These are phyloP conservation scores for Hymenoscyphus infarciens DNA, from an alignment of 2,329 filamentous ascomycete species.

Conservation along the genomic window DNA sequence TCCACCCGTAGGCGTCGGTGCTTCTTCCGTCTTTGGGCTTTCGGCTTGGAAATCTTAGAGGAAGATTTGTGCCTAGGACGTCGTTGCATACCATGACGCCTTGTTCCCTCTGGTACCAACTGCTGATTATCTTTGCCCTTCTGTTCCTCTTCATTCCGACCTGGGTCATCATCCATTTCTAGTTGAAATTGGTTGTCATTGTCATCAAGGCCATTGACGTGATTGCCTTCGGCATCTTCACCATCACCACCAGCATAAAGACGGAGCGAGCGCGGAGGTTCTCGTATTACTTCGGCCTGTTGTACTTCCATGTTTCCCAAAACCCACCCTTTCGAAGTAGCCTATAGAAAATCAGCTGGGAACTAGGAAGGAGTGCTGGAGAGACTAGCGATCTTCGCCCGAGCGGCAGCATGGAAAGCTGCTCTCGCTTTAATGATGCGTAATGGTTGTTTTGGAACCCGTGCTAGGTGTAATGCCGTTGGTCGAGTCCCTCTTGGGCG, in stretches of 20 bases:
- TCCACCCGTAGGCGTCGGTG: conserved; percentile 22
- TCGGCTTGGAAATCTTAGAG: conserved; percentile 8
- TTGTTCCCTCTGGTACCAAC: not conserved
- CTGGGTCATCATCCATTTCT: not conserved
- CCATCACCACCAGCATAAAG: not conserved
- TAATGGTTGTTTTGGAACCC: not conserved
- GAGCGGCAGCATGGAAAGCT: not conserved
- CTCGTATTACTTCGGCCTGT: not conserved
- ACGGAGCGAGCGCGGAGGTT: not conserved
- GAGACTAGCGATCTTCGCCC: not conserved
- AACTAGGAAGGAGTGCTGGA: not conserved
- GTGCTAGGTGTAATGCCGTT: not conserved
- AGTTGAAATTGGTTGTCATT: not conserved
- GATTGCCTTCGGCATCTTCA: not conserved
- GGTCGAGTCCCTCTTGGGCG: not conserved
- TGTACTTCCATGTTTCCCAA: not conserved
- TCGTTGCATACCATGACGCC: not conserved
- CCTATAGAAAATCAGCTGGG: not conserved
- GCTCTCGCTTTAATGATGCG: not conserved
- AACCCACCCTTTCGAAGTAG: not conserved
- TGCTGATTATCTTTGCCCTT: not conserved
- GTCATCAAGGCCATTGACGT: not conserved
- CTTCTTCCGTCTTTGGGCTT: conserved; percentile 7
- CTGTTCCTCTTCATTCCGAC: not conserved
- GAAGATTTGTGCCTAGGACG: not conserved